Evolutionary conservation across 2,329 filamentous ascomycete species (phyloP), one percentile per base, ranked within the genome.

Genomic region (Chaetomium olivaceum): DNA sequence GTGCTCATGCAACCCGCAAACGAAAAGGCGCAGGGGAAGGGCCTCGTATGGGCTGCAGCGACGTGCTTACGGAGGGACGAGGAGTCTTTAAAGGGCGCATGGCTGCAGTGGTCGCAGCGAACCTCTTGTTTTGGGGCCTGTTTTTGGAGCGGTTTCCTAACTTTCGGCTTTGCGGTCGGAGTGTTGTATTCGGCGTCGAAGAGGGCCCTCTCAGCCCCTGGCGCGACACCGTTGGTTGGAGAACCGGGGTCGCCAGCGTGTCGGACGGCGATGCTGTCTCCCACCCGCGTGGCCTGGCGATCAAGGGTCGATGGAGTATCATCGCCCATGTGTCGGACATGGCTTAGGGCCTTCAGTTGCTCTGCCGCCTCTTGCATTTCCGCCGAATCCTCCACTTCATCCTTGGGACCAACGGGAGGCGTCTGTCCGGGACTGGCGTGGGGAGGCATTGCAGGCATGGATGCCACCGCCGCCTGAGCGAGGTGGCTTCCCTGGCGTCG

Each of bases 11-110:
- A 99, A 21, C 91, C 92, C 50, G 94, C 96, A 72, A 89, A 89
- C 0, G 89, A 88, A 74, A 97, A 94, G 2, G 91, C 91, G 74
- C 94, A 99, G 0, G 89, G 87, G 72, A 97, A 98, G 0, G 89
- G 88, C 23, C 88, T 83, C 0, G 88, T 90, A 68, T 91, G 89
- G 2, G 87, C 86, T 1, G 88, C 87, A 6, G 88, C 87, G 58
- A 90, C 84, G 71, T 90, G 88, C 71, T 89, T 89, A 36, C 87
- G 82, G 46, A 89, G 76, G 0, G 87, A 88, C 0, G 87, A 89
- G 0, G 84, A 86, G 73, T 89, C 87, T 70, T 89, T 89, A 73
- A 89, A 89, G 1, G 87, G 87, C 0, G 84, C 82, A 73, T 89
- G 87, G 60, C 82, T 87, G 73, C 87, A 89, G 61, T 86, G 80